phyloP scores from a whole-genome alignment of 306 rosid species.

The Quercus cerris region DNA sequence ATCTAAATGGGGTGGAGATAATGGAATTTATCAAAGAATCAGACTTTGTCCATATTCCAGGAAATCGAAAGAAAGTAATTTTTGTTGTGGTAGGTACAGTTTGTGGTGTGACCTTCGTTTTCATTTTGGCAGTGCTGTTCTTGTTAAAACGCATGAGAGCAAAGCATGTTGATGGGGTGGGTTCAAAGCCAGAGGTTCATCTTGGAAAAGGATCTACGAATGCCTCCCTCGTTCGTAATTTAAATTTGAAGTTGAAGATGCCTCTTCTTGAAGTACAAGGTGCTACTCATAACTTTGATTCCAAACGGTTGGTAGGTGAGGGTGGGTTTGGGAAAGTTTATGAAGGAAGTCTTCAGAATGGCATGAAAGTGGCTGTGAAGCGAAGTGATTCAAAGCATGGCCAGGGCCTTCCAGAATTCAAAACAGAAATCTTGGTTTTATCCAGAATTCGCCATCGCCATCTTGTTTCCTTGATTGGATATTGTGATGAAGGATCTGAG shows the following conservation, averaged over 20 bases:
- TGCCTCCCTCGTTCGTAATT: constrained; percentile 29
- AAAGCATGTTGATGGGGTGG: background rate
- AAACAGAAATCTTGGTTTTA: constrained; percentile 49
- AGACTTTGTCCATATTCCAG: background rate
- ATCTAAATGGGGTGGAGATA: constrained; percentile 44
- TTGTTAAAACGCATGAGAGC: constrained; percentile 29
- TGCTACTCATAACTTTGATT: constrained; percentile 37
- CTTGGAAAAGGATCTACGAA: constrained; percentile 20
- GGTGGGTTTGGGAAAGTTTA: constrained; percentile 60
- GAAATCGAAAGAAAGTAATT: background rate
- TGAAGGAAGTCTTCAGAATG: constrained; percentile 38
- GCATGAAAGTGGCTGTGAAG: constrained; percentile 43
- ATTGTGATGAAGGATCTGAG: constrained; percentile 47
- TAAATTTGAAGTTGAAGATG: constrained; percentile 38
- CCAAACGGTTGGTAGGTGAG: constrained; percentile 30
- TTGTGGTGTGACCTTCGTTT: constrained; percentile 22
- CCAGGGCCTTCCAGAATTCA: constrained; percentile 48
- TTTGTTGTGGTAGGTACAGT: constrained; percentile 21
- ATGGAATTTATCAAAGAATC: constrained; percentile 20
- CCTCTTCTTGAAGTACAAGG: constrained; percentile 32
- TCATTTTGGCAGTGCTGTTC: background rate
- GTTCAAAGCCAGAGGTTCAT: constrained; percentile 8
- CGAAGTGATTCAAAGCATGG: constrained; percentile 48
- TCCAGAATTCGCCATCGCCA: constrained; percentile 53
- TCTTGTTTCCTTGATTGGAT: constrained; percentile 50